Percentiles rank a stretch among this genome's conserved stretches.
These are phyloP conservation scores for Zelonia costaricensis DNA, from an alignment of 208 protist species.

Conservation along the genomic window DNA sequence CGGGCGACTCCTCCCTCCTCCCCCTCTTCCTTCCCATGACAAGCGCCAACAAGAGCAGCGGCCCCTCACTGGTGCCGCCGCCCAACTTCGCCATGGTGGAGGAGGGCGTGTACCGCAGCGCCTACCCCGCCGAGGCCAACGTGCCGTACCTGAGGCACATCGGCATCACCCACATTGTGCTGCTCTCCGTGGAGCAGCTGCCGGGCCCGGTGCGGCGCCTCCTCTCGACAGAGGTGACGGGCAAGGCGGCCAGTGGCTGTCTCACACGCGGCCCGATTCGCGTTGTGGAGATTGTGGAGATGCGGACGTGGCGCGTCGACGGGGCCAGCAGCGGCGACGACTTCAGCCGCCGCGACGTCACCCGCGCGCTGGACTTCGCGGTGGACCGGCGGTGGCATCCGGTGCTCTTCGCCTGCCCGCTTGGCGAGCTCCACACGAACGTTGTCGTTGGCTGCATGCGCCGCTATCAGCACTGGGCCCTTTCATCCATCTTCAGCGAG, in stretches of 20 bases:
- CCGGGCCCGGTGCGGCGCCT: conserved; percentile 47
- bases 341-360: conserved; percentile 72
- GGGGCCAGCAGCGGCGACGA: conserved; percentile 54
- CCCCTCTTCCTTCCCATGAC: not conserved
- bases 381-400: conserved; percentile 84
- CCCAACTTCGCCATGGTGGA: conserved; percentile 83
- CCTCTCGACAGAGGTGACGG: conserved; percentile 14
- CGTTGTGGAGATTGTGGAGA: conserved; percentile 56
- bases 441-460: conserved; percentile 88
- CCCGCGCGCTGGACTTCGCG: conserved; percentile 75
- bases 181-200: conserved; percentile 84
- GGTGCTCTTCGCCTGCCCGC: conserved; percentile 87
- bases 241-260: conserved; percentile 11
- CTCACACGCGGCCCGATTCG: conserved; percentile 35
- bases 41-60: not conserved
- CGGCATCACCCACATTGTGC: conserved; percentile 76
- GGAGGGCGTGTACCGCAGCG: conserved; percentile 79
- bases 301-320: conserved; percentile 68
- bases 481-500: conserved; percentile 78
- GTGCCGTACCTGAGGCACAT: conserved; percentile 75
- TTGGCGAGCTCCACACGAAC: conserved; percentile 87
- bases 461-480: conserved; percentile 79
- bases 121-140: conserved; percentile 71
- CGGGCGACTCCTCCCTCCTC: not conserved
- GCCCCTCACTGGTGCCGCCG: conserved; percentile 47